Percentiles rank a stretch among this genome's conserved stretches.
phyloP scores from a whole-genome alignment of 2,329 filamentous ascomycete species.

The Leptographium lundbergii region DNA sequence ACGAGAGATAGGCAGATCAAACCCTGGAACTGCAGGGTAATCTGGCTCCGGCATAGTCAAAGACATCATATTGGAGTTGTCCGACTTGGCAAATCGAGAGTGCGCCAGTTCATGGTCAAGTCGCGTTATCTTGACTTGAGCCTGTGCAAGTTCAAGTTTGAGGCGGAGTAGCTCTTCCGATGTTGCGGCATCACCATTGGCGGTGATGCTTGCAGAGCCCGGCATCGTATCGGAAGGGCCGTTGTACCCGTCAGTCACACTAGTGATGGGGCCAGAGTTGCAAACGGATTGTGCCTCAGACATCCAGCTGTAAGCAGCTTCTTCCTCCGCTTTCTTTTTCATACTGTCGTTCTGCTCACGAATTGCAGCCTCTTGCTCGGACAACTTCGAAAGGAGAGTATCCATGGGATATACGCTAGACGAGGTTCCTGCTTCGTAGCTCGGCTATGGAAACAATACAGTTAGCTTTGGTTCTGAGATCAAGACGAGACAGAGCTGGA shows the following conservation, averaged over 20 bases:
- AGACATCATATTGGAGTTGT: conserved; percentile 41
- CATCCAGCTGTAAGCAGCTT: conserved; percentile 6
- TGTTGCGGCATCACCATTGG: conserved; percentile 27
- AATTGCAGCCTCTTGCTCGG: conserved; percentile 54
- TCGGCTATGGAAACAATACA: conserved; percentile 29
- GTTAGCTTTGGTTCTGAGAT: not conserved
- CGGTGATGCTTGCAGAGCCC: conserved; percentile 37
- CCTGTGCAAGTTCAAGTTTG: conserved; percentile 58
- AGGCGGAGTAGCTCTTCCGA: conserved; percentile 53
- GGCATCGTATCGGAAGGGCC: conserved; percentile 32
- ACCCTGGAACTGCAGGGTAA: conserved; percentile 11
- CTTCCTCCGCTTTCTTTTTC: conserved; percentile 17
- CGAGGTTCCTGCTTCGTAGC: conserved; percentile 25
- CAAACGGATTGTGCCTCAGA: conserved; percentile 39
- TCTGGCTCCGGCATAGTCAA: conserved; percentile 25
- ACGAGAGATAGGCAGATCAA: conserved; percentile 6
- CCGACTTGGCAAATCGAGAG: conserved; percentile 46
- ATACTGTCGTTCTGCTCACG: conserved; percentile 45
- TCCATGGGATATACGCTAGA: conserved; percentile 48
- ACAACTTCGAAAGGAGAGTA: conserved; percentile 58
- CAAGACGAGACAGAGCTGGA: not conserved
- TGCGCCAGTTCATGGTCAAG: conserved; percentile 59
- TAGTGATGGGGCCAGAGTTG: conserved; percentile 50
- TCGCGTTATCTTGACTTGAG: conserved; percentile 56
- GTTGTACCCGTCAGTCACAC: conserved; percentile 38